Conservation (phyloP, 352 stramenopile species). For the Phytophthora pisi region DNA sequence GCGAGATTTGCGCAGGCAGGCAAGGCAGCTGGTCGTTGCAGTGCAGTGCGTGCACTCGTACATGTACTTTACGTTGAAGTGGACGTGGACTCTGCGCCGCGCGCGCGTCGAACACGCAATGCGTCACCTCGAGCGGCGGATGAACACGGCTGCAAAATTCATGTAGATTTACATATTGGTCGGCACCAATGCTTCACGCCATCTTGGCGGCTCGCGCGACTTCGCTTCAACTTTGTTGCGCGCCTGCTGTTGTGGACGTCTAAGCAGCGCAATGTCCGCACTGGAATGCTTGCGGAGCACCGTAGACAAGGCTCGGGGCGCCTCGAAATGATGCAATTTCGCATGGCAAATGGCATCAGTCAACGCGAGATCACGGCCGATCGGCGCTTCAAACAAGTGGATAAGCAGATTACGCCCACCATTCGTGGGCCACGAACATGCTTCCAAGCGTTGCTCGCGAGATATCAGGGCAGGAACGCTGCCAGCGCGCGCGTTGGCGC, state of each 20-base stretch:
- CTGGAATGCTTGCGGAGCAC: conserved; percentile 9
- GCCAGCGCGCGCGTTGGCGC: no score
- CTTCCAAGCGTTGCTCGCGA: no score
- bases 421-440: no score
- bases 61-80: conserved; percentile 13
- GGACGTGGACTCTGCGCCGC: background rate
- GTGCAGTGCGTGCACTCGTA: background rate
- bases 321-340: conserved; percentile 17
- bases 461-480: no score
- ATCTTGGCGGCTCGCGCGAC: background rate
- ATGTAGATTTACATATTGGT: no score
- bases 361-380: conserved; percentile 4
- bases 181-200: background rate
- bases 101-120: conserved; percentile 4
- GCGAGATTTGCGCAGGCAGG: conserved; percentile 10
- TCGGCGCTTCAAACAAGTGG: background rate
- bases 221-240: conserved; percentile 9
- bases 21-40: conserved; percentile 1
- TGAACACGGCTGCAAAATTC: background rate
- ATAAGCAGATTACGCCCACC: conserved; percentile 15
- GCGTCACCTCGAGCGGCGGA: background rate
- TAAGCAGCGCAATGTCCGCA: background rate
- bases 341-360: conserved; percentile 21
- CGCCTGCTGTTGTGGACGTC: conserved; percentile 20
- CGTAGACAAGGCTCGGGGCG: conserved; percentile 14